A percentile compares a stretch with the other conserved stretches of the same genome.
Evolutionary conservation across 2,329 filamentous ascomycete genomes (phyloP).

Genomic region (Dissoconium aciculare): DNA sequence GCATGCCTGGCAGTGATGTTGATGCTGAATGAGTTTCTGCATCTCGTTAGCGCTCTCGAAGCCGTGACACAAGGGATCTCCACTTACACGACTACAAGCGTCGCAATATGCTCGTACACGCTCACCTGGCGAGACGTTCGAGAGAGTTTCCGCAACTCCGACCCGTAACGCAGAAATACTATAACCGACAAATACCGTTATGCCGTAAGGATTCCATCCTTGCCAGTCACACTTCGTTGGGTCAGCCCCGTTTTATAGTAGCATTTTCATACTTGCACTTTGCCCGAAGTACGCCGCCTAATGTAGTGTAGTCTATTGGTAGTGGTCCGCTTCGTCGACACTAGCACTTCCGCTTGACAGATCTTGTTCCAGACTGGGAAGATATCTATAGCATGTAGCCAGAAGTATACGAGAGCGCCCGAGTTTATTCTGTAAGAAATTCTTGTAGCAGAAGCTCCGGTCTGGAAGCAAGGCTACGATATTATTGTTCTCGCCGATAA

Average conservation of each 20-base stretch:
- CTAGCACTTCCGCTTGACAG: neutral
- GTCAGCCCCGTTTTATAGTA: conserved; percentile 1
- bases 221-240: conserved; percentile 1
- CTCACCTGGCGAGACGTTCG: conserved; percentile 1
- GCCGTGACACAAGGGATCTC: neutral
- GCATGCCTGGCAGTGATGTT: conserved; percentile 1
- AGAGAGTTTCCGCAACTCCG: conserved; percentile 1
- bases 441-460: conserved; percentile 1
- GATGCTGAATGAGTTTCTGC: conserved; percentile 1
- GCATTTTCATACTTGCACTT: neutral
- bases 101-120: neutral
- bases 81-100: conserved; percentile 1
- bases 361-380: neutral
- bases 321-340: conserved; percentile 1
- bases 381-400: neutral
- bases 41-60: neutral
- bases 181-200: conserved; percentile 1
- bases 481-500: neutral
- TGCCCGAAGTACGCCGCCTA: conserved; percentile 1
- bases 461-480: neutral
- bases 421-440: neutral
- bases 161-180: too few species aligned
- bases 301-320: conserved; percentile 1
- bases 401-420: conserved; percentile 1
- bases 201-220: conserved; percentile 1